Evolutionary conservation across 805 yeast genomes (phyloP).

Genomic region (Yarrowia sp.): DNA sequence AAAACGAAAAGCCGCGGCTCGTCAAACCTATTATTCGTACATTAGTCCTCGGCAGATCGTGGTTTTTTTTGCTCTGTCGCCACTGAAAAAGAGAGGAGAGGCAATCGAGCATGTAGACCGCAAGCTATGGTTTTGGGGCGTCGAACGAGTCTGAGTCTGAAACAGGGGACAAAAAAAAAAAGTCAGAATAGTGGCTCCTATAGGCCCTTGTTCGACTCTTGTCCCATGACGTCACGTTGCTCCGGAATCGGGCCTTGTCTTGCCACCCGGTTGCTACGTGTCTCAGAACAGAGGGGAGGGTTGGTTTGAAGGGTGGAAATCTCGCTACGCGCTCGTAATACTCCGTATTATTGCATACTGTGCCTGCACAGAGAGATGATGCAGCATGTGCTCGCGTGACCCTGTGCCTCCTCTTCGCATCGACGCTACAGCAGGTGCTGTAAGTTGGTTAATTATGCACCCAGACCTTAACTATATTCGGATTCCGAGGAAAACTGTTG

Average conservation of each 20-base stretch:
- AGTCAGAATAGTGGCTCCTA: background rate
- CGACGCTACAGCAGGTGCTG: background rate
- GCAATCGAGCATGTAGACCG: background rate
- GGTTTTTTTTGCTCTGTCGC: no score
- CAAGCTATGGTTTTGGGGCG: no score
- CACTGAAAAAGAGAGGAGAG: background rate
- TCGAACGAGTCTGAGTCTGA: no score
- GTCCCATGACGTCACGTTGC: background rate
- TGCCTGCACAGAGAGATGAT: background rate
- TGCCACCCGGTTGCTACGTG: background rate
- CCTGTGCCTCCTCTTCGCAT: background rate
- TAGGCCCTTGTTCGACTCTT: background rate
- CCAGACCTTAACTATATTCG: constrained; percentile 2
- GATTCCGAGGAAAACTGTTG: background rate
- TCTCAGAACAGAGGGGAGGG: background rate
- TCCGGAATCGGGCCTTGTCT: background rate
- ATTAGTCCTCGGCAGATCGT: no score
- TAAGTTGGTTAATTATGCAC: background rate
- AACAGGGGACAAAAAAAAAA: no score
- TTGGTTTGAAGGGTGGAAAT: background rate
- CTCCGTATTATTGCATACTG: background rate
- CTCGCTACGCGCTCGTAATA: background rate
- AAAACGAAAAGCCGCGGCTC: background rate
- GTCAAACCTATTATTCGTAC: no score
- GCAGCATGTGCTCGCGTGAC: constrained; percentile 2